Evolutionary conservation across 1,284 basidiomycete genomes (phyloP).

Genomic region (Sparassis latifolia): DNA sequence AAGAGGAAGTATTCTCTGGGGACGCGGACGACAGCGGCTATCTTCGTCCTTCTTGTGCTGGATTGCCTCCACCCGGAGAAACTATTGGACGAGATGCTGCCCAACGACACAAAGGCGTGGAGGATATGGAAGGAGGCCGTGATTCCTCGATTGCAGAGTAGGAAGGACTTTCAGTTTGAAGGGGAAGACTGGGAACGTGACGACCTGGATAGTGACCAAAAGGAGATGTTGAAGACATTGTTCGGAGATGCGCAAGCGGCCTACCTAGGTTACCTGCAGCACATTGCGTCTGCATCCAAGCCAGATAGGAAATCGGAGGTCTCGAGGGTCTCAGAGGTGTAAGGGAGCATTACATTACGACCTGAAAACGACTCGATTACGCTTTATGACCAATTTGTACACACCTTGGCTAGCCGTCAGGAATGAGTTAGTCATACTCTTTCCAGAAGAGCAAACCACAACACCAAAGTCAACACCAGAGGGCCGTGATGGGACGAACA

Average conservation of each 20-base stretch:
- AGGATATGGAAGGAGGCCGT: conserved; percentile 10
- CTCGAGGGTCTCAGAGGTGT: too few species aligned
- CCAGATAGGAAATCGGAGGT: too few species aligned
- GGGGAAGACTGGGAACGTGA: background rate
- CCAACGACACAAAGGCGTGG: conserved; percentile 15
- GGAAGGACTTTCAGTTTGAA: background rate
- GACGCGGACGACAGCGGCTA: conserved; percentile 11
- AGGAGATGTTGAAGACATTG: conserved; percentile 5
- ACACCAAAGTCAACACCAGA: too few species aligned
- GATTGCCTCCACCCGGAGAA: conserved; percentile 5
- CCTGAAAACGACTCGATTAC: too few species aligned
- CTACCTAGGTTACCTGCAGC: background rate
- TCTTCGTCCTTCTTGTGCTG: conserved; percentile 9
- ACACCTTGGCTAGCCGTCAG: too few species aligned
- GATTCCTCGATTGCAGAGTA: conserved; percentile 1
- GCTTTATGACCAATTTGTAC: too few species aligned
- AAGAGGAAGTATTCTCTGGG: conserved; percentile 8
- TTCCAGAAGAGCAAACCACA: too few species aligned
- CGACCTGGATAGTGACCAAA: background rate
- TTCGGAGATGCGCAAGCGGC: conserved; percentile 8
- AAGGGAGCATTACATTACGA: too few species aligned
- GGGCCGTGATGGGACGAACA: too few species aligned
- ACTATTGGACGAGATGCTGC: conserved; percentile 11
- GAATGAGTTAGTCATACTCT: too few species aligned
- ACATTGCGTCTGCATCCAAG: background rate